Base-by-base conservation (phyloP, 129 eudicot species). In the Flaveria bidentis region DNA sequence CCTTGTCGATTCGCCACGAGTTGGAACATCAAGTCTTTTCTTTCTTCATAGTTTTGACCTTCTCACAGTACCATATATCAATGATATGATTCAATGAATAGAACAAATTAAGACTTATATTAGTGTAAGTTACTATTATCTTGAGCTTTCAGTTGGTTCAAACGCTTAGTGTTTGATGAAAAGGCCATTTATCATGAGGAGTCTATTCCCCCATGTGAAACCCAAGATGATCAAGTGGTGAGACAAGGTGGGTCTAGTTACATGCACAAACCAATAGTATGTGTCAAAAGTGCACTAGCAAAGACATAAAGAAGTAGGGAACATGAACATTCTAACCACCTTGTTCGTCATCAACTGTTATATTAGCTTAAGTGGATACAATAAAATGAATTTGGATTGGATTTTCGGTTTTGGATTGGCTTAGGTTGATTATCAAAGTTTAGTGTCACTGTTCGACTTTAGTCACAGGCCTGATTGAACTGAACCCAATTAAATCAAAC, bases 41-140 rank as follows among this genome's bases (percentile, higher is more conserved):
- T n/a, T 57, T 20, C 23, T 39, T 77, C 73, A 15, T 65, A 47
- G 79, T 73, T 65, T 76, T 74, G 83, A 79, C 84, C 71, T 79
- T 73, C 30, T 71, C 74, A 81, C 82, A 78, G 80, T 71, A 73
- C 52, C 64, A 79, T 23, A 23, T 23, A 23, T 75, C 22, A 52
- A 75, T 56, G 14, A 26, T 50, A 50, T 50, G 11, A 30, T 36
- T 36, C 11, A 2, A 45, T 45, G 3, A 45, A 9, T 13, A 47
- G 53, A 52, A 50, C 5, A 50, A 15, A 72, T 50, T 16, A 51
- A 26, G 56, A 45, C 69, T 26, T 11, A 22, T 22, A 9, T 55
- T 67, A 72, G 74, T 16, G 65, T 14, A 63, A 63, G 74, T 52
- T 22, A 74, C 50, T 50, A 64, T 5, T 25, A 18, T 11, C 67